phyloP scores from a whole-genome alignment of 495 filamentous ascomycete species.

The Melanomma pulvis-pyrius region DNA sequence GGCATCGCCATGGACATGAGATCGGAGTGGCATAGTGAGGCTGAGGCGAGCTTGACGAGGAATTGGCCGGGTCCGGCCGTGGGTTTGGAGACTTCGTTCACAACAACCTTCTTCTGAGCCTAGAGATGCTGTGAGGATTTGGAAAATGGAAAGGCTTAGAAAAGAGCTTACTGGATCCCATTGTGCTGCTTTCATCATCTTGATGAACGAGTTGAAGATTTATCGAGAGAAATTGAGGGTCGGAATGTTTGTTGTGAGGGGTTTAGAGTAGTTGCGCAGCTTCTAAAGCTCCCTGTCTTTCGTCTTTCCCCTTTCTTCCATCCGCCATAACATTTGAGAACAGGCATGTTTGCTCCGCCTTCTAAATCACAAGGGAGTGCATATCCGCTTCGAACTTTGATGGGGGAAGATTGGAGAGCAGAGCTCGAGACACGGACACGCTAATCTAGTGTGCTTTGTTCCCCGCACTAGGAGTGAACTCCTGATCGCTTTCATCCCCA shows the following conservation, averaged over 20 bases:
- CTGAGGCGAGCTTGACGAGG: slow-evolving; percentile 38
- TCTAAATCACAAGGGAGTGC: background rate
- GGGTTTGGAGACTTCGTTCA: slow-evolving; percentile 35
- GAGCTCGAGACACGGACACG: background rate
- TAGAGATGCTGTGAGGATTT: background rate
- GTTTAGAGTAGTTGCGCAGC: background rate
- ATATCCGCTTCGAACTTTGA: slow-evolving; percentile 6
- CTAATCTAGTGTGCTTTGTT: background rate
- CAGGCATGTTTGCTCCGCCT: background rate
- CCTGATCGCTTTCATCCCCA: background rate
- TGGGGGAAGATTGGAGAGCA: background rate
- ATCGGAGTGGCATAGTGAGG: slow-evolving; percentile 40
- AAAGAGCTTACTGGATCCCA: slow-evolving; percentile 25
- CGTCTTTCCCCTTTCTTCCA: background rate
- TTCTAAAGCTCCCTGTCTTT: background rate
- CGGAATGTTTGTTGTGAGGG: background rate
- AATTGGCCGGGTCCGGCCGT: slow-evolving; percentile 32
- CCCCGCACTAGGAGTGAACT: background rate
- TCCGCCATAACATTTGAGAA: background rate
- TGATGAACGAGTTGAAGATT: background rate
- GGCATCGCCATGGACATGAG: slow-evolving; percentile 38
- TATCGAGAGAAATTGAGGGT: background rate
- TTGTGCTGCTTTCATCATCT: slow-evolving; percentile 30
- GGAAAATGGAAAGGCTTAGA: background rate
- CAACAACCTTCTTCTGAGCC: slow-evolving; percentile 29